phyloP scores from a whole-genome alignment of 75 land plant species.

The Pseudotsuga menziesii region DNA sequence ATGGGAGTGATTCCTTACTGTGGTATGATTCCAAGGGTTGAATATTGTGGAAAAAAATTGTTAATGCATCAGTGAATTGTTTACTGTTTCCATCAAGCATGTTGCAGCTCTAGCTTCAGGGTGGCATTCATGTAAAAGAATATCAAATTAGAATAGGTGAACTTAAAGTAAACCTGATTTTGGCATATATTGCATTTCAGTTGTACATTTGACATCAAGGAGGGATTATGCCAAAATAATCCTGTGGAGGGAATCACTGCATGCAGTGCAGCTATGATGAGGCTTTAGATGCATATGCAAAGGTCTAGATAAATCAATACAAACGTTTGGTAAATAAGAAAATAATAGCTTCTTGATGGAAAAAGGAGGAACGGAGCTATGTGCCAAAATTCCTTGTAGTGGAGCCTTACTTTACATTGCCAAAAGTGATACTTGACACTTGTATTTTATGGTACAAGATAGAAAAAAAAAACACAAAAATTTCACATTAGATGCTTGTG shows the following conservation, averaged over 20 bases:
- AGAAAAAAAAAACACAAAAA: background rate
- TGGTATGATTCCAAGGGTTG: too few species aligned
- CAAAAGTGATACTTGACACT: background rate
- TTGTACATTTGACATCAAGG: background rate
- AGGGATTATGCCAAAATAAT: background rate
- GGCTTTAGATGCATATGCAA: background rate
- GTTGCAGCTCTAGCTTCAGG: conserved; percentile 3
- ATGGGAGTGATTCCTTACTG: too few species aligned
- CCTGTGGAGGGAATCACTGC: background rate
- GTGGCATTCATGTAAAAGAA: conserved; percentile 29
- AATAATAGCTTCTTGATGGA: too few species aligned
- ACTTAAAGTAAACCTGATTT: background rate
- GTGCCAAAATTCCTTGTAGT: too few species aligned
- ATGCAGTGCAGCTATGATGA: background rate
- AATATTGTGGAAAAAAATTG: too few species aligned
- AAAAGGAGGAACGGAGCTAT: too few species aligned
- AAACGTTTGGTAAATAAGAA: background rate
- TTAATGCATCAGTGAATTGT: too few species aligned
- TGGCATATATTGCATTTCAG: background rate
- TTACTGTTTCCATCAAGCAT: too few species aligned
- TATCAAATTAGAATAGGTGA: conserved; percentile 16
- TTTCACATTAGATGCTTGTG: background rate
- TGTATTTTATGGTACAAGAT: background rate
- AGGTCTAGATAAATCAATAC: background rate
- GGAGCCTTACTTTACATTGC: too few species aligned